A percentile compares a stretch with the other conserved stretches of the same genome.
Evolutionary conservation across 2,329 filamentous ascomycete genomes (phyloP).

Genomic region (Podosphaera aphanis): DNA sequence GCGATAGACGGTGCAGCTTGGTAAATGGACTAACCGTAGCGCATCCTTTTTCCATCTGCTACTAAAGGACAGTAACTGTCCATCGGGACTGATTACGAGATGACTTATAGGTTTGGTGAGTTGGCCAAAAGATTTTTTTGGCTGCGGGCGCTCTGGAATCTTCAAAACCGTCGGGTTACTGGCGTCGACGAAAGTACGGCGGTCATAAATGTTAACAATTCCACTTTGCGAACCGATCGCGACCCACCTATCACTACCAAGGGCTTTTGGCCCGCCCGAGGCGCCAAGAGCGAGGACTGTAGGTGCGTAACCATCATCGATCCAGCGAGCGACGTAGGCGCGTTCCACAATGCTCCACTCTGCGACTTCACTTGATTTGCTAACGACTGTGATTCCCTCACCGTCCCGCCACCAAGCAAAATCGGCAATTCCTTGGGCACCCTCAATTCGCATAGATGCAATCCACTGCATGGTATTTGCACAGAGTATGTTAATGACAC

Average conservation of each 20-base stretch:
- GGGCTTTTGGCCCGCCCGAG: constrained; percentile 26
- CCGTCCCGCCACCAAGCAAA: constrained; percentile 84
- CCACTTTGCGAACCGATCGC: constrained; percentile 69
- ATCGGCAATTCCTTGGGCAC: constrained; percentile 63
- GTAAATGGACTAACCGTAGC: constrained; percentile 66
- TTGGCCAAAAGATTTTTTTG: constrained; percentile 55
- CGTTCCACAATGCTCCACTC: constrained; percentile 56
- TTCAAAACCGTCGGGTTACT: constrained; percentile 19
- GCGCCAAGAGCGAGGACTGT: constrained; percentile 66
- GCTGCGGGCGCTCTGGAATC: constrained; percentile 45
- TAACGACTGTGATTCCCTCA: constrained; percentile 57
- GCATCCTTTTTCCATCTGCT: constrained; percentile 77
- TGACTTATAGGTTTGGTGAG: constrained; percentile 66
- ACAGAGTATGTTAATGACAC: constrained; percentile 66
- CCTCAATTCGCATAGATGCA: constrained; percentile 58
- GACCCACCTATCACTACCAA: constrained; percentile 73
- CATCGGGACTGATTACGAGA: constrained; percentile 65
- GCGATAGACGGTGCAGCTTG: constrained; percentile 76
- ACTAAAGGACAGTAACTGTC: constrained; percentile 69
- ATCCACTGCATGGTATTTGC: constrained; percentile 70
- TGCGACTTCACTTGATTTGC: constrained; percentile 69
- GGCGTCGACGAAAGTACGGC: constrained; percentile 21
- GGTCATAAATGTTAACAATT: constrained; percentile 85
- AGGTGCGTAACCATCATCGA: constrained; percentile 69
- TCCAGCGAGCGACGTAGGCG: constrained; percentile 60